Base-by-base conservation (phyloP, 1,139 yeast species). In the Maudiozyma humilis region DNA sequence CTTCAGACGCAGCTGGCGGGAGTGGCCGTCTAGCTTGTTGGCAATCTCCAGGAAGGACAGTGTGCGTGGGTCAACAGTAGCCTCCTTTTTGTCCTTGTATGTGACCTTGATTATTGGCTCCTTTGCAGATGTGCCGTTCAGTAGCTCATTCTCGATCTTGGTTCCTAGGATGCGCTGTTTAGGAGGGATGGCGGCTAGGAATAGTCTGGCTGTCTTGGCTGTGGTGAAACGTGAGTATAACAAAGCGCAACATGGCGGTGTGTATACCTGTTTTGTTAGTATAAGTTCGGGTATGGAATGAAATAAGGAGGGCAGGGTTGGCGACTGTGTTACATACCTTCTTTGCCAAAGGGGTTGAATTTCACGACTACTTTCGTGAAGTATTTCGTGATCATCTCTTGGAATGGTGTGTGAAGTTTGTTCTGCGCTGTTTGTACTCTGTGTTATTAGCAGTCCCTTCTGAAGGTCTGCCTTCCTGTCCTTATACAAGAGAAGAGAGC, bases 151-250 rank as follows among this genome's bases (percentile, higher is more conserved):
- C 47, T 78, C 77, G 13, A 74, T 70, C 16, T 69, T 60, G 6
- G 62, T 49, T 44, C 82, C 77, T 14, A 69, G 59, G 35, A 71
- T 67, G 54, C 76, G 78, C 56, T 79, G 68, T 13, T 76, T 67
- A 7, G 83, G 85, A 17, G 97, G 96, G 46, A 89, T 75, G 45
- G 87, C 75, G 15, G 94, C 75, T 43, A 89, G 74, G 57, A 89
- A 82, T 16, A 85, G 69, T 55, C 97, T 77, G 2, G 95, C 89
- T 6, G 86, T 72, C 63, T 81, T 83, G 35, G 91, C 94, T 47
- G 35, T 23, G 14, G 14, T 20, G 3, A 7, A 19, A 10, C 44
- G 27, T 3, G 27, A 19, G 19, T 3, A 19, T 17, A 13, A 32
- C 7, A 3, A 34, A n/a, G n/a, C n/a, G n/a, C n/a, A n/a, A n/a